Evolutionary conservation across 2,329 filamentous ascomycete species (phyloP), one percentile per base, ranked within the genome.

Genomic region (Aspergillaceae sp.): DNA sequence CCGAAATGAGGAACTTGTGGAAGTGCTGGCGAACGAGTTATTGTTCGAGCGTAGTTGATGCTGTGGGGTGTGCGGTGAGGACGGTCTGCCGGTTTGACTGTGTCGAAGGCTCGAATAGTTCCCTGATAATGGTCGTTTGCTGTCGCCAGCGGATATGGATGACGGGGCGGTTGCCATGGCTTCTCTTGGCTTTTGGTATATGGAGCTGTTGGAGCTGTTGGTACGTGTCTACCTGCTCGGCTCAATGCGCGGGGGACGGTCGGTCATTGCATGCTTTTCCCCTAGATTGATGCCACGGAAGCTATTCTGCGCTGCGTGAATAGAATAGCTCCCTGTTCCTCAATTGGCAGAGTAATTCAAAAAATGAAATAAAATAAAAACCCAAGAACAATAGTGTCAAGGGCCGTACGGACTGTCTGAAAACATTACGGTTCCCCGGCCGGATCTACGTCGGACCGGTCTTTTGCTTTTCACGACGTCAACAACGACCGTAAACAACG

Each of bases 31-130:
- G 49, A 65, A 70, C 32, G 53, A 81, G 62, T 56, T 79, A 66
- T 58, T 71, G 63, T 51, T 78, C 71, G 53, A 76, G 63, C 46
- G 80, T 32, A 62, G 54, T 33, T 59, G 59, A 27, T 63, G 63
- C 45, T 63, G 71, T 34, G 77, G 83, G 6, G 84, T 87, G 54
- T 80, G 79, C 42, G 83, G 82, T 48, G 72, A 74, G 36, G 71
- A 65, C 7, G 70, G 67, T 34, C 55, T 54, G 32, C 58, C 52
- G 37, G 55, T 51, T 40, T 63, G 62, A 37, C 51, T 60, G 43
- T 63, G 49, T 29, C 64, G 65, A 32, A 63, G 44, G 46, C 48
- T 61, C 40, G 57, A 53, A 34, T 49, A 38, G 51, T 48, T 41
- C 40, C 43, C 43, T 50, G 51, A 47, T 52, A 50, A 53, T 44